Base-by-base conservation (phyloP, 176 grass and related monocot species). In the Paspalum vaginatum region DNA sequence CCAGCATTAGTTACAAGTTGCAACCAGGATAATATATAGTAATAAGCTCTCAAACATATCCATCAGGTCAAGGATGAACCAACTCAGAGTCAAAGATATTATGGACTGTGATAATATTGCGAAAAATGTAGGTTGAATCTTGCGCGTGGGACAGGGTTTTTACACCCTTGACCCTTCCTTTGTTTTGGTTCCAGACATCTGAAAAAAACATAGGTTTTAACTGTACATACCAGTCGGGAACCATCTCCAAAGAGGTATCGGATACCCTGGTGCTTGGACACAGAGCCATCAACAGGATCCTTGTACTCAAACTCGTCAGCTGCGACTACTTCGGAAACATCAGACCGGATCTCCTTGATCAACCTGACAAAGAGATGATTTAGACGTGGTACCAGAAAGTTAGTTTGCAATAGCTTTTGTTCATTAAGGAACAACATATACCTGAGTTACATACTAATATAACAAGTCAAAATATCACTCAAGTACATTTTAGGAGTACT, bases 291-390 rank as follows among this genome's bases (percentile, higher is more conserved):
- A 44, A 99, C 92, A 81, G 96, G 96, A 89, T 99, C 96, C 84
- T 93, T 99, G 64, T 99, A 99, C 78, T 95, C 96, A 37, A 99
- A 99, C 78, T 99, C 96, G 9, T 99, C 96, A 62, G 86, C 90
- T 7, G 84, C 76, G 11, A 88, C 87, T 68, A 99, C 88, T 65
- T 89, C 79, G 15, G 97, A 84, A 48, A 99, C 90, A 78, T 89
- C 79, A 42, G 93, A 78, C 26, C 64, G 86, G 14, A 93, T 76
- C 79, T 99, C 89, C 85, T 91, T 95, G 84, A 93, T 88, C 39
- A 84, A 77, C 85, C 96, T 99, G 86, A 86, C 37, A 48, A 93
- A 83, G 78, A 77, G n/a, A 53, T 15, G 14, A 40, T 46, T 89
- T 49, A 88, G 76, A 68, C 38, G 59, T 37, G n/a, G 65, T 3